Percentiles rank a stretch among this genome's conserved stretches.
These are phyloP conservation scores for Zygnema circumcarinatum DNA, from an alignment of 139 green algal species.

Conservation along the genomic window DNA sequence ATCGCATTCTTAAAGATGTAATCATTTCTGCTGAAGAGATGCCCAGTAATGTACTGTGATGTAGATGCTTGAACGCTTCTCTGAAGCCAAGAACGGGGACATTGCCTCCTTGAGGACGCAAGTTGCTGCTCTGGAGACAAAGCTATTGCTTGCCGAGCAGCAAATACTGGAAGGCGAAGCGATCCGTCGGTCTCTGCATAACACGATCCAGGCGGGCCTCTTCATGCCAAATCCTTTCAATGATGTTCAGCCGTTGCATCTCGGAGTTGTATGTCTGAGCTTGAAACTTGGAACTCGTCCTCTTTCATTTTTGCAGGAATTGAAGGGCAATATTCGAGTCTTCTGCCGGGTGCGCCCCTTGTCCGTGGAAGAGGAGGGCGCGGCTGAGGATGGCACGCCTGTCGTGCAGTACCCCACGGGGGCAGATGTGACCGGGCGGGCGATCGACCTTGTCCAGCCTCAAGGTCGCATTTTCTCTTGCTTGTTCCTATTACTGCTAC, in stretches of 20 bases:
- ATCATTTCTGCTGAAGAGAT: too few species aligned
- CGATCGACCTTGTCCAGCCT: slow-evolving; percentile 14
- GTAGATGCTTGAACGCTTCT: slow-evolving; percentile 16
- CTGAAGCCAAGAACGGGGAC: slow-evolving; percentile 5
- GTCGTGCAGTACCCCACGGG: slow-evolving; percentile 21
- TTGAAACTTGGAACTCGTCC: too few species aligned
- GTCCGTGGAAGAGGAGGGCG: slow-evolving; percentile 7
- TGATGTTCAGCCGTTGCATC: too few species aligned
- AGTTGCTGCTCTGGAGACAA: slow-evolving; percentile 10
- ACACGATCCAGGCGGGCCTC: slow-evolving; percentile 76
- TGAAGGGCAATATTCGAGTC: slow-evolving; percentile 96
- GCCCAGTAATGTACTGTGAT: slow-evolving; percentile 3
- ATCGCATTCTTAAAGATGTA: too few species aligned
- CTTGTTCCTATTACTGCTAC: background rate
- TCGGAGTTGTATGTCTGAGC: too few species aligned
- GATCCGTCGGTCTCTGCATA: slow-evolving; percentile 84
- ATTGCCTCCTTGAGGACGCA: background rate
- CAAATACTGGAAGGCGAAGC: slow-evolving; percentile 71
- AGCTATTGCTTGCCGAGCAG: slow-evolving; percentile 24
- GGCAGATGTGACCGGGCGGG: slow-evolving; percentile 23
- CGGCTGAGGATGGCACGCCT: slow-evolving; percentile 3
- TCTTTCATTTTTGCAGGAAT: too few species aligned
- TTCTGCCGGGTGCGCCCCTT: slow-evolving; percentile 85
- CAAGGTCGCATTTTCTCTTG: slow-evolving; percentile 18
- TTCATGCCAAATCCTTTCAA: background rate